These are phyloP conservation scores for Podila minutissima DNA, from an alignment of 192 early-diverging fungal species.

Conservation along the genomic window DNA sequence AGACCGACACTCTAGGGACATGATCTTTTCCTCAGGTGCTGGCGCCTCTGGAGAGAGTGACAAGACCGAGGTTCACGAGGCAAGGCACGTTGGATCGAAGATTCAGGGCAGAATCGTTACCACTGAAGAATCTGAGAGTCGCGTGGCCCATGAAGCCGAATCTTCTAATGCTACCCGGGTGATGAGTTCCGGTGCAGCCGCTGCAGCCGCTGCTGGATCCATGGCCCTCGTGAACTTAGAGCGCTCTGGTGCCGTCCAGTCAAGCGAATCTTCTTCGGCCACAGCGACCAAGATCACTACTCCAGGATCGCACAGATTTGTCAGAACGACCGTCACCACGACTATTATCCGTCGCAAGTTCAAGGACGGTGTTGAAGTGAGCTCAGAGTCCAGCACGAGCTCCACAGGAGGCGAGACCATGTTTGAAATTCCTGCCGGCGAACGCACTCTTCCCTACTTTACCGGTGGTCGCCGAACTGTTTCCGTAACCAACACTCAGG, in stretches of 20 bases:
- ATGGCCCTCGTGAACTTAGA: conserved; percentile 1
- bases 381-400: conserved; percentile 14
- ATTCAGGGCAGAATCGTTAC: neutral
- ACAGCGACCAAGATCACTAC: conserved; percentile 21
- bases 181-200: neutral
- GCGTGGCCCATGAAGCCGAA: too few species aligned
- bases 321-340: conserved; percentile 38
- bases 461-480: conserved; percentile 12
- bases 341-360: conserved; percentile 44
- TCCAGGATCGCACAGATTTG: conserved; percentile 30
- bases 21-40: neutral
- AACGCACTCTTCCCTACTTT: conserved; percentile 32
- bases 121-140: too few species aligned
- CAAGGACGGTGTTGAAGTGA: conserved; percentile 19
- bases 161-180: neutral
- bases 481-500: conserved; percentile 10
- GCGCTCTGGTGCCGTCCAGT: neutral
- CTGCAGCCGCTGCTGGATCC: neutral
- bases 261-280: neutral
- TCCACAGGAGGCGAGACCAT: conserved; percentile 30
- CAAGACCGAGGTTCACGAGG: neutral
- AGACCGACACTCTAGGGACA: conserved; percentile 8
- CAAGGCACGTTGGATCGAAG: neutral
- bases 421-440: conserved; percentile 44
- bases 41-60: neutral